Evolutionary conservation across 1,284 basidiomycete genomes (phyloP), one percentile per base, ranked within the genome.

Genomic region (Psilocybe mexicana): DNA sequence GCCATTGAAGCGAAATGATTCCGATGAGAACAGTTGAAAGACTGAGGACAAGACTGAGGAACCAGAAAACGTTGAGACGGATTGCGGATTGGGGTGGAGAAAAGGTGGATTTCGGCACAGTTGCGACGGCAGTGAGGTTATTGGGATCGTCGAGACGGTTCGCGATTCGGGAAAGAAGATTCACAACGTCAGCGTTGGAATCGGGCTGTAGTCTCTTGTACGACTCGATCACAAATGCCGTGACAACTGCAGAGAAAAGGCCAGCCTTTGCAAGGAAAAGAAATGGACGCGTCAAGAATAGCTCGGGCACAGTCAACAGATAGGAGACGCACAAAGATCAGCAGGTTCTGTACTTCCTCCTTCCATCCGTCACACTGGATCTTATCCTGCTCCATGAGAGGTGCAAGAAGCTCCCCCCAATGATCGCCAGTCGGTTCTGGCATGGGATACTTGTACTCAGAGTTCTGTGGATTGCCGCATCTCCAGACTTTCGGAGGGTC

Each of bases 1-100:
- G 58, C 64, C 64, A 65, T 46, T 65, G 63, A 0, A 65, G 52
- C n/a, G 60, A 57, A 7, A 65, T 54, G 10, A 65, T 65, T 3
- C 63, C 61, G 28, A 65, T 49, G 1, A 65, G 52, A 11, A 61
- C 63, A 3, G 61, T 57, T 6, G 60, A 47, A 3, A 65, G 62
- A 43, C 57, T 60, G 25, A 65, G 60, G 33, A 63, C 57, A 12
- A 65, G 53, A 30, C 64, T 63, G 11, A 62, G 38, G 48, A 63
- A 62, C 52, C 60, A 54, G 35, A 60, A 59, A 3, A 56, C 50
- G 50, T 62, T 61, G 18, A 57, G 52, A 11, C 57, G 48, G 23
- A 54, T 56, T n/a, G 46, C 47, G 3, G 45, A 54, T 23, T 40
- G 43, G n/a, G 43, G 24, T 11, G 54, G 51, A 43, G 42, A 42